A percentile compares a stretch with the other conserved stretches of the same genome.
Conservation (phyloP, 176 grass and related monocot genomes). For the Coix lacrymajobi region DNA sequence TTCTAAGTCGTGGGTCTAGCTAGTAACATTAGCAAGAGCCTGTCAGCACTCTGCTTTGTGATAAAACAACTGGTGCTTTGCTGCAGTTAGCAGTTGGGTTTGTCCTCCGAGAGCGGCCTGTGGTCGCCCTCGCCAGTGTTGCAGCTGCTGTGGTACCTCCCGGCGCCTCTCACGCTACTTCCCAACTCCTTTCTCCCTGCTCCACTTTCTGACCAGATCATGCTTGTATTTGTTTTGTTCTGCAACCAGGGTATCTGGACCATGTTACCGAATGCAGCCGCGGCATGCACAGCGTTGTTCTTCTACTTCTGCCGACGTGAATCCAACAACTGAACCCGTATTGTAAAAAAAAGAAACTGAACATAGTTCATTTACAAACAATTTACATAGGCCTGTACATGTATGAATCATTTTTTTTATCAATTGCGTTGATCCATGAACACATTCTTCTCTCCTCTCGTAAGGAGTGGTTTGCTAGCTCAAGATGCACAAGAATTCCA, state of each 20-base stretch:
- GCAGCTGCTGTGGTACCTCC: slow-evolving; percentile 73
- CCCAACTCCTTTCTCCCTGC: background rate
- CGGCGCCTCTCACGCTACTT: background rate
- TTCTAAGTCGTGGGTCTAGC: background rate
- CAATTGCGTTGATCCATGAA: background rate
- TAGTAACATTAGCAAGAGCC: background rate
- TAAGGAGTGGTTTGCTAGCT: background rate
- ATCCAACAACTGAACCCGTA: slow-evolving; percentile 21
- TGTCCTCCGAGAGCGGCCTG: slow-evolving; percentile 61
- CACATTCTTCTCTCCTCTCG: background rate
- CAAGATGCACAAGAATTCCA: background rate
- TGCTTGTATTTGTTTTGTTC: background rate
- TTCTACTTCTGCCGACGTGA: slow-evolving; percentile 46
- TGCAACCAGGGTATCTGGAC: slow-evolving; percentile 63
- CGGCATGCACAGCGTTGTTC: slow-evolving; percentile 59
- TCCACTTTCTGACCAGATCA: background rate
- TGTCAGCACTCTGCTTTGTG: background rate
- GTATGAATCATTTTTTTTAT: background rate
- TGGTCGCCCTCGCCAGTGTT: slow-evolving; percentile 72
- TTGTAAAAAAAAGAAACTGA: no score
- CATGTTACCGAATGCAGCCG: slow-evolving; percentile 58
- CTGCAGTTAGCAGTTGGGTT: slow-evolving; percentile 65
- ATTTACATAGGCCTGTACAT: slow-evolving; percentile 1
- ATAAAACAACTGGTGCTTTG: slow-evolving; percentile 2
- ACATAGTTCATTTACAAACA: background rate